phyloP scores from a whole-genome alignment of 2,329 filamentous ascomycete species.

The Claviceps fusiformis region DNA sequence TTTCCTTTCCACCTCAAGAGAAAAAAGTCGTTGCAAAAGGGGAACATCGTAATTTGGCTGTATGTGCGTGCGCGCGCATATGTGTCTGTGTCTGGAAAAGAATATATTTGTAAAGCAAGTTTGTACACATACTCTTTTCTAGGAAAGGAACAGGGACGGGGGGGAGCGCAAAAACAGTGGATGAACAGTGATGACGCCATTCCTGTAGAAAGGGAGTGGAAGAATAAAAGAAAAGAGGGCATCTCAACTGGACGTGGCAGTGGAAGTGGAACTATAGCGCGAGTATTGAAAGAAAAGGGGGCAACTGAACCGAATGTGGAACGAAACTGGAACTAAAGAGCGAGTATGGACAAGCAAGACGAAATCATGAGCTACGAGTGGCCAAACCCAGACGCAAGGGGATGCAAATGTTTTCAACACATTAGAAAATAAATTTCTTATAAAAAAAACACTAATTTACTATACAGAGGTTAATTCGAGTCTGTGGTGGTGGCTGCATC shows the following conservation, averaged over 20 bases:
- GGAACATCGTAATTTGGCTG: background rate
- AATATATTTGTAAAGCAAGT: conserved; percentile 1
- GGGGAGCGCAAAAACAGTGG: background rate
- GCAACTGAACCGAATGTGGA: too few species aligned
- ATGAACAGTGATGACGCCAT: background rate
- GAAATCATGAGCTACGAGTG: background rate
- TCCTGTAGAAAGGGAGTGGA: background rate
- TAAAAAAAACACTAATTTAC: background rate
- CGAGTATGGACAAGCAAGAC: background rate
- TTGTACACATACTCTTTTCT: background rate
- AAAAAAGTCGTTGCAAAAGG: too few species aligned
- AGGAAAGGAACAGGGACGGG: background rate
- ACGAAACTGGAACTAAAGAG: background rate
- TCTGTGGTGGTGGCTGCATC: background rate
- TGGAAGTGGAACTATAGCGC: too few species aligned
- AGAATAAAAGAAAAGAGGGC: background rate
- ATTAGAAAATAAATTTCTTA: too few species aligned
- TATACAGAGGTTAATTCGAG: background rate
- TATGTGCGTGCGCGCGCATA: background rate
- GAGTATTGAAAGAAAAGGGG: background rate
- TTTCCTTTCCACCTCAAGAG: too few species aligned
- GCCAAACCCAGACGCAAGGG: background rate
- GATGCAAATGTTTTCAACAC: too few species aligned
- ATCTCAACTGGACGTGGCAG: too few species aligned
- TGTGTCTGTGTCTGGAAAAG: background rate